Conservation (phyloP, 78 protist genomes). For the Polysphondylium violaceum region DNA sequence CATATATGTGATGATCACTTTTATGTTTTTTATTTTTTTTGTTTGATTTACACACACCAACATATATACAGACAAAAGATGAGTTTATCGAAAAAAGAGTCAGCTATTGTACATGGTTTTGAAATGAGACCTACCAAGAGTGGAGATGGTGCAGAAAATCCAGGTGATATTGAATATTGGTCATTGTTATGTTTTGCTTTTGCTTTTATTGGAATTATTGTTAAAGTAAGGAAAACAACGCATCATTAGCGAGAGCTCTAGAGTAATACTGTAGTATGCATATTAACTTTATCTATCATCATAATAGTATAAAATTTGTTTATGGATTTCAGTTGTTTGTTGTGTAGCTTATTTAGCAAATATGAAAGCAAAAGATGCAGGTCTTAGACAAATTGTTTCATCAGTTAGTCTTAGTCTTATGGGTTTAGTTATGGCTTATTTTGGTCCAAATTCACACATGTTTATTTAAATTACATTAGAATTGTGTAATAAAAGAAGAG, state of each 20-base stretch:
- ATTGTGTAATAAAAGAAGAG: too few relatives aligned
- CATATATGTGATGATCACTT: neutral
- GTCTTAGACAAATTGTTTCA: constrained; percentile 30
- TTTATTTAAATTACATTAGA: too few relatives aligned
- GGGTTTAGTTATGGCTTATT: constrained; percentile 54
- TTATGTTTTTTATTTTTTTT: neutral
- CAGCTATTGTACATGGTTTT: constrained; percentile 2
- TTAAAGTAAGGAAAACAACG: constrained; percentile 5
- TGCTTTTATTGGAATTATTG: constrained; percentile 41
- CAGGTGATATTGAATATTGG: constrained; percentile 8
- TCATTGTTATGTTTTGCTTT: constrained; percentile 32
- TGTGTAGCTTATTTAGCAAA: constrained; percentile 27
- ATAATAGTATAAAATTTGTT: constrained; percentile 17
- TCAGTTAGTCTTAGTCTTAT: constrained; percentile 13
- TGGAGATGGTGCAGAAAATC: neutral
- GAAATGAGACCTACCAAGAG: constrained; percentile 10
- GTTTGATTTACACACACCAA: neutral
- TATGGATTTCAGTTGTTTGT: constrained; percentile 48
- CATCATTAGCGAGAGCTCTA: too few relatives aligned
- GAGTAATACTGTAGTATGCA: neutral
- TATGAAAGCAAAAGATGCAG: constrained; percentile 30
- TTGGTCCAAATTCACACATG: too few relatives aligned
- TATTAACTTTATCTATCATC: neutral
- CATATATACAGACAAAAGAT: neutral
- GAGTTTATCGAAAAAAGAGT: constrained; percentile 4